Evolutionary conservation across 2,329 filamentous ascomycete species (phyloP).

Genomic region (Blastomyces percursus): DNA sequence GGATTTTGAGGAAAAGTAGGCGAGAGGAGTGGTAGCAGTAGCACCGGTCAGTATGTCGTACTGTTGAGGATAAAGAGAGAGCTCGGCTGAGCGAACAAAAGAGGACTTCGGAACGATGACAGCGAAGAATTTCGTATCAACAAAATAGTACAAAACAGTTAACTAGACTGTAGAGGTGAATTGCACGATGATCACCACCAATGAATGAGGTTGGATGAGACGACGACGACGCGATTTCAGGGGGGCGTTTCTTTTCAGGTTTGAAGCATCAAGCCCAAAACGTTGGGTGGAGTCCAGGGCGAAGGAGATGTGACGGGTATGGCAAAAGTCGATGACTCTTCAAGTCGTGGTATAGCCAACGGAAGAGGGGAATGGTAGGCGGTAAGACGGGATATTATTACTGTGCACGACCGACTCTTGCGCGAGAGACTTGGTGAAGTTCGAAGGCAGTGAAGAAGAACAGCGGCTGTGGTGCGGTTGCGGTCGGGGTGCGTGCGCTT

Average conservation of each 20-base stretch:
- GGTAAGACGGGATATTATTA: not conserved
- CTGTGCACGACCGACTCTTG: not conserved
- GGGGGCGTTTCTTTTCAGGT: not conserved
- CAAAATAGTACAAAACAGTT: not conserved
- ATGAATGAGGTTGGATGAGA: conserved; percentile 2
- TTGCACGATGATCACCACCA: not conserved
- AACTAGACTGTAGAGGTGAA: not conserved
- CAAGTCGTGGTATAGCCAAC: not conserved
- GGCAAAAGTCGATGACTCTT: not conserved
- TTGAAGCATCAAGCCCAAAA: not conserved
- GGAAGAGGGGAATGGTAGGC: not conserved
- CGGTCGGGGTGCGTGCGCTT: not conserved
- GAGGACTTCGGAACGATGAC: not conserved
- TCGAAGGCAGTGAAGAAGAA: not conserved
- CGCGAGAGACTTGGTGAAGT: not conserved
- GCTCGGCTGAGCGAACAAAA: not conserved
- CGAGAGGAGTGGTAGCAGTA: not conserved
- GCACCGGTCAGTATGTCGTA: not conserved
- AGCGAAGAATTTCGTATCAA: not conserved
- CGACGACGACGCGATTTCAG: conserved; percentile 3
- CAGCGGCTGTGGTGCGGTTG: not conserved
- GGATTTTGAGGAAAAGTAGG: not conserved
- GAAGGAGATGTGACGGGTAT: too few species aligned
- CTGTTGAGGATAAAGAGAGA: not conserved
- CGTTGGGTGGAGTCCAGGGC: not conserved